Conservation (phyloP, 805 yeast species). For the Jamesozyma hellenica region DNA sequence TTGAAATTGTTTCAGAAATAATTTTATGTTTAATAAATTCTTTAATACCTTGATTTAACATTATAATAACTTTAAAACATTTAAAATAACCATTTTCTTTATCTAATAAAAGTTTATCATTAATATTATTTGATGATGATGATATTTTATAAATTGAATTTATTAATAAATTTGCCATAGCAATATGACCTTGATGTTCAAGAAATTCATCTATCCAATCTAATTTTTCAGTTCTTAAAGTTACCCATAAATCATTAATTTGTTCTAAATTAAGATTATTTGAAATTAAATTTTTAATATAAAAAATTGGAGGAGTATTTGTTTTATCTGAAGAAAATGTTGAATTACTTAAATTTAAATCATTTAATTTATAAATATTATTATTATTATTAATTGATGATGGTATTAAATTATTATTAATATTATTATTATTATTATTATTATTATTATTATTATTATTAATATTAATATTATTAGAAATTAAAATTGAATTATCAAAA, state of each 20-base stretch:
- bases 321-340: constrained; percentile 24
- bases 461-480: not conserved
- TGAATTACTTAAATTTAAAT: constrained; percentile 16
- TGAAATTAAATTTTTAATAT: constrained; percentile 63
- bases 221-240: constrained; percentile 79
- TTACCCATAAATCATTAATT: constrained; percentile 79
- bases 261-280: constrained; percentile 59
- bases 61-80: constrained; percentile 50
- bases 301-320: constrained; percentile 55
- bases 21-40: constrained; percentile 27
- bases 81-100: constrained; percentile 67
- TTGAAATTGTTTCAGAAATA: constrained; percentile 51
- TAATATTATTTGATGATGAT: constrained; percentile 18
- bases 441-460: not conserved
- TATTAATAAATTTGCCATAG: constrained; percentile 57
- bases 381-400: not conserved
- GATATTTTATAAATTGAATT: constrained; percentile 30
- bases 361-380: constrained; percentile 3
- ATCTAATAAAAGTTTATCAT: constrained; percentile 45
- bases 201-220: constrained; percentile 75
- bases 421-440: not conserved
- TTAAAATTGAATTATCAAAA: too few species aligned
- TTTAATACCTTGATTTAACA: constrained; percentile 20
- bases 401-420: not conserved
- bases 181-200: constrained; percentile 72